phyloP scores from a whole-genome alignment of 2,329 filamentous ascomycete species.

The Exophiala viscosa region DNA sequence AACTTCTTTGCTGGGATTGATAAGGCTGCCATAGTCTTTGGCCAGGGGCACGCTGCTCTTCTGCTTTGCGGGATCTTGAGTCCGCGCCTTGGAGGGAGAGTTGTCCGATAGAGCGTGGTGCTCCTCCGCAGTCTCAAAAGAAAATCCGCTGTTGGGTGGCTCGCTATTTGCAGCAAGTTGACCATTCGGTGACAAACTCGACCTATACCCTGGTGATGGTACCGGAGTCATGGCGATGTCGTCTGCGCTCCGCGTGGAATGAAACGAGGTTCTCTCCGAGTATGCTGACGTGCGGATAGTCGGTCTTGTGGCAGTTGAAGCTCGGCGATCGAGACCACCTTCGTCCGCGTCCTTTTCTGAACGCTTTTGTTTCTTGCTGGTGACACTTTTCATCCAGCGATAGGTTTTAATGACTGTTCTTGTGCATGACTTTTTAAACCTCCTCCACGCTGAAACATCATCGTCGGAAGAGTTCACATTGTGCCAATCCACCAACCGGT shows the following conservation, averaged over 20 bases:
- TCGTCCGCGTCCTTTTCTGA: constrained; percentile 50
- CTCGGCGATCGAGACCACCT: constrained; percentile 48
- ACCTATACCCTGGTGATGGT: constrained; percentile 56
- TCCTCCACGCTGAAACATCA: constrained; percentile 79
- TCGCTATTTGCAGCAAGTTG: constrained; percentile 14
- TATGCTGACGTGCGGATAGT: constrained; percentile 55
- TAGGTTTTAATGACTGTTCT: constrained; percentile 57
- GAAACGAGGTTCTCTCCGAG: constrained; percentile 50
- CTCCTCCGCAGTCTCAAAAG: constrained; percentile 29
- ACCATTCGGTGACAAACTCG: constrained; percentile 15
- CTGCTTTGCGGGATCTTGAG: constrained; percentile 19
- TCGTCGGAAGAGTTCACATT: constrained; percentile 93
- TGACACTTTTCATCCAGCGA: constrained; percentile 40
- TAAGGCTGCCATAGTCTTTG: constrained; percentile 63
- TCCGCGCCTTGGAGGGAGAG: constrained; percentile 17
- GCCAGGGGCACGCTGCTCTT: constrained; percentile 32
- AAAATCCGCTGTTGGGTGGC: constrained; percentile 29
- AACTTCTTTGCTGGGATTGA: constrained; percentile 66
- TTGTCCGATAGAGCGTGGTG: constrained; percentile 13
- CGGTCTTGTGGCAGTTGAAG: constrained; percentile 62
- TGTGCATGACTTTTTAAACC: constrained; percentile 82
- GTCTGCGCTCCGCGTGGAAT: constrained; percentile 53
- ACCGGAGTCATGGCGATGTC: constrained; percentile 97
- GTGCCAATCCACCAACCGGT: constrained; percentile 79
- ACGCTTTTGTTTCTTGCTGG: constrained; percentile 44